These are phyloP conservation scores for Triticum dicoccoides DNA, from an alignment of 176 grass and related monocot species.

Conservation along the genomic window DNA sequence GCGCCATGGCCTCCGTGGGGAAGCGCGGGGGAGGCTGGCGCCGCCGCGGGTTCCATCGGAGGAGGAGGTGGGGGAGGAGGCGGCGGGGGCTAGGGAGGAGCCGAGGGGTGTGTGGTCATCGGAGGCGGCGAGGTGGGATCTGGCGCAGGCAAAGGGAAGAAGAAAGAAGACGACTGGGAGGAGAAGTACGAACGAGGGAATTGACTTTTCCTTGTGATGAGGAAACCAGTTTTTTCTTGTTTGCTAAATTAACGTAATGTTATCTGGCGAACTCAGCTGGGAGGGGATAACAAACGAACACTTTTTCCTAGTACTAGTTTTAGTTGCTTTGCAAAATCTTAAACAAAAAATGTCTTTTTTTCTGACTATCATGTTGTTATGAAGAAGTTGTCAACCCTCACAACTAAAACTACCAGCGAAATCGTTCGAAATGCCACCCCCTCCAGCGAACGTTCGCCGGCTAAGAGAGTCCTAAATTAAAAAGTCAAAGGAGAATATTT, in stretches of 20 bases:
- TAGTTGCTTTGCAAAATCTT: too few relatives aligned
- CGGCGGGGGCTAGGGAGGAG: neutral
- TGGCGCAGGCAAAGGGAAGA: neutral
- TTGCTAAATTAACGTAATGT: neutral
- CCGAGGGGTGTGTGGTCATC: neutral
- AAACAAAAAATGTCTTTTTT: too few relatives aligned
- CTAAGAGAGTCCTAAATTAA: neutral
- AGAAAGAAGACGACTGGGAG: slow-evolving; percentile 15
- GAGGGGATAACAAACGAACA: too few relatives aligned
- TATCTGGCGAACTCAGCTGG: too few relatives aligned
- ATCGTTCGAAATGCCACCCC: too few relatives aligned
- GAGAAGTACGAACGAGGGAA: neutral
- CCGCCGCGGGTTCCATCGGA: slow-evolving; percentile 37
- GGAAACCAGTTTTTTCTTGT: neutral
- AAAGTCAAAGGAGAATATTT: neutral
- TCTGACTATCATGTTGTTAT: too few relatives aligned
- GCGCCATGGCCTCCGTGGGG: neutral
- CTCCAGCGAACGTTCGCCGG: too few relatives aligned
- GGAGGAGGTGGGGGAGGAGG: neutral
- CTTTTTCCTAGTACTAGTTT: too few relatives aligned
- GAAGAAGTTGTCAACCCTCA: too few relatives aligned
- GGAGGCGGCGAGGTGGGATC: slow-evolving; percentile 30
- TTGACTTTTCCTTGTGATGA: slow-evolving; percentile 1
- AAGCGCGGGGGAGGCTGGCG: neutral
- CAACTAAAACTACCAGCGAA: too few relatives aligned